Base-by-base conservation (phyloP, 148 eudicot genomes). In the Salicornia ramosissima region DNA sequence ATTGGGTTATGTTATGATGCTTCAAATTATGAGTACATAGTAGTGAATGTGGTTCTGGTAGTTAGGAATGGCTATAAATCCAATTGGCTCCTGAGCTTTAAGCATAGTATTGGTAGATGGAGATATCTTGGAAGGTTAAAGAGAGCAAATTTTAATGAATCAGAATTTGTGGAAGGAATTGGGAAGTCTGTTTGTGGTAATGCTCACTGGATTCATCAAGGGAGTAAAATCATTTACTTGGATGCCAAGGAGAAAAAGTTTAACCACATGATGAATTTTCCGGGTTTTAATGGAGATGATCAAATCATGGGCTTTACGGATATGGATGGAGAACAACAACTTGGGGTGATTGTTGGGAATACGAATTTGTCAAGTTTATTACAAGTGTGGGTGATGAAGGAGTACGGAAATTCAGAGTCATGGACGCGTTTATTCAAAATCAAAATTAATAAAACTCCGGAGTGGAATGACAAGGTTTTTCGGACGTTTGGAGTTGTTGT, bases 331-430 rank as follows among this genome's bases (percentile, higher is more conserved):
- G 68, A 64, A 14, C 40, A 43, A 10, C n/a, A 64, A 45, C 68
- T 64, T 12, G 67, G 49, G 67, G 11, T 40, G 29, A 11, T 64
- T 22, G 9, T 40, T 3, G 3, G 18, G 0, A 53, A 65, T 18
- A 2, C 1, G 6, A 1, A 3, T 28, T 25, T 22, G 16, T 65
- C 69, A 11, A 16, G 10, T 18, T 46, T 65, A 2, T 46, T 65
- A 2, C 53, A 65, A 36, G 26, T 65, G 10, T 65, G 69, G 69
- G 40, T 28, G 55, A 65, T 65, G 69, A 29, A 65, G 25, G 69
- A 46, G 39, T 65, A 65, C 45, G 55, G 69, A 8, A 30, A 26
- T 52, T 14, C 19, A 18, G 52, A 47, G 25, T 65, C 69, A 19
- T 65, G 54, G 68, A 12, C 21, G 4, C 40, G 43, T 64, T 22